Conservation (phyloP, 352 stramenopile genomes). For the Saprolegnia parasitica region DNA sequence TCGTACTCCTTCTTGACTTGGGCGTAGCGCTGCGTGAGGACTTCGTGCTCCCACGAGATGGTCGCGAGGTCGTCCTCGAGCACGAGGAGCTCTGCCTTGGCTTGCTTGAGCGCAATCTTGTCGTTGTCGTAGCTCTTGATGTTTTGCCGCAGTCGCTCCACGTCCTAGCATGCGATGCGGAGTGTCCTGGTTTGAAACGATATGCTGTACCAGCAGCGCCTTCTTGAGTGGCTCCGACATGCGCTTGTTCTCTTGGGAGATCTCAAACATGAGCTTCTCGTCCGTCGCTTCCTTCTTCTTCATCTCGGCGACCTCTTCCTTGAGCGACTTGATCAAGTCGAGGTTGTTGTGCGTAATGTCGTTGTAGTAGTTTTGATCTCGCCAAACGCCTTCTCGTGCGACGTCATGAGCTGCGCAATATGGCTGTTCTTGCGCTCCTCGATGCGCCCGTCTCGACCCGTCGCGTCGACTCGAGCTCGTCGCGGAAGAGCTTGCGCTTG, state of each 20-base stretch:
- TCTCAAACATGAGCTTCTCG: slow-evolving; percentile 92
- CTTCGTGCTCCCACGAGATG: slow-evolving; percentile 92
- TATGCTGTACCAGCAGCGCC: slow-evolving; percentile 47
- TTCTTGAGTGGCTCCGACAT: slow-evolving; percentile 93
- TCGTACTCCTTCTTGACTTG: slow-evolving; percentile 84
- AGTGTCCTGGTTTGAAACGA: too few relatives aligned
- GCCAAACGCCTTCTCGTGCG: slow-evolving; percentile 90
- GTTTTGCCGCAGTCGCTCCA: slow-evolving; percentile 62
- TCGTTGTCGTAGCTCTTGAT: slow-evolving; percentile 68
- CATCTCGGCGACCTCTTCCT: slow-evolving; percentile 93
- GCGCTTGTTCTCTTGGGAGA: slow-evolving; percentile 92
- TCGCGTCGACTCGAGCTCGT: slow-evolving; percentile 72
- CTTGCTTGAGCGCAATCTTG: slow-evolving; percentile 54
- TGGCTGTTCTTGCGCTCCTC: slow-evolving; percentile 91
- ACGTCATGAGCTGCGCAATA: slow-evolving; percentile 89
- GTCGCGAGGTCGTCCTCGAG: slow-evolving; percentile 86
- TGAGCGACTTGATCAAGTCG: slow-evolving; percentile 94
- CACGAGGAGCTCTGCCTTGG: slow-evolving; percentile 72
- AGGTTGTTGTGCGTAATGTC: slow-evolving; percentile 97
- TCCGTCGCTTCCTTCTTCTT: slow-evolving; percentile 93
- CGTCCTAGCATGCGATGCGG: slow-evolving; percentile 39
- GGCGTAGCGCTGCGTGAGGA: slow-evolving; percentile 85
- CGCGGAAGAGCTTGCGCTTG: slow-evolving; percentile 73
- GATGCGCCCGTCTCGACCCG: slow-evolving; percentile 86
- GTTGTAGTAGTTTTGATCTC: slow-evolving; percentile 98